Percentiles rank a stretch among this genome's conserved stretches.
Evolutionary conservation across 2,329 filamentous ascomycete genomes (phyloP).

Genomic region (Chrysosphaeria jannelii): DNA sequence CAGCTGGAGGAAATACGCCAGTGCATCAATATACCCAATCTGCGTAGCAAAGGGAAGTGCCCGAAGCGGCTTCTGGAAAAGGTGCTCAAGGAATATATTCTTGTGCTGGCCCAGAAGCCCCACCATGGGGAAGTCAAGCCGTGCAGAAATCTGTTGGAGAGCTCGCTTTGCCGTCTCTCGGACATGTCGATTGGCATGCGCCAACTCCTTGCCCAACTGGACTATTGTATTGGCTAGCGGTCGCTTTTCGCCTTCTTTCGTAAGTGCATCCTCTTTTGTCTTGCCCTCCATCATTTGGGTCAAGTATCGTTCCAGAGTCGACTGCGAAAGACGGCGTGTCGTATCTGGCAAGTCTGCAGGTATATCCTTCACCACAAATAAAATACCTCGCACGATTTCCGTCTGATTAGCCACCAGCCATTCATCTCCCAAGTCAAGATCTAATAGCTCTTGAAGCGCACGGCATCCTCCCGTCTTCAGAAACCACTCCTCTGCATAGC

Average conservation of each 20-base stretch:
- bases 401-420: slow-evolving; percentile 65
- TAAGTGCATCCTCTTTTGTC: slow-evolving; percentile 38
- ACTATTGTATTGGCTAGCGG: slow-evolving; percentile 40
- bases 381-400: slow-evolving; percentile 69
- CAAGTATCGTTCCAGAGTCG: slow-evolving; percentile 54
- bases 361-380: slow-evolving; percentile 97
- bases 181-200: slow-evolving; percentile 88
- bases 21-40: slow-evolving; percentile 93
- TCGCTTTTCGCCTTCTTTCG: slow-evolving; percentile 1
- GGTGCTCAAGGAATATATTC: slow-evolving; percentile 63
- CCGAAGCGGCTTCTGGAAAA: slow-evolving; percentile 81
- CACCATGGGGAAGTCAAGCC: slow-evolving; percentile 49
- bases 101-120: slow-evolving; percentile 76
- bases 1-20: slow-evolving; percentile 77
- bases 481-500: slow-evolving; percentile 96
- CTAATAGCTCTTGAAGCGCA: slow-evolving; percentile 59
- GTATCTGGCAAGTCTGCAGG: slow-evolving; percentile 77
- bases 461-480: slow-evolving; percentile 79
- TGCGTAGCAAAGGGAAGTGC: slow-evolving; percentile 83
- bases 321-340: slow-evolving; percentile 55
- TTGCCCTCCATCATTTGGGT: slow-evolving; percentile 48
- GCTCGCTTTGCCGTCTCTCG: slow-evolving; percentile 61
- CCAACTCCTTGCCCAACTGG: slow-evolving; percentile 62
- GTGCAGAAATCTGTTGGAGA: slow-evolving; percentile 52
- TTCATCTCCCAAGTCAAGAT: slow-evolving; percentile 51